Evolutionary conservation across 202 grass and related monocot species (phyloP).

Genomic region (Setaria viridis): DNA sequence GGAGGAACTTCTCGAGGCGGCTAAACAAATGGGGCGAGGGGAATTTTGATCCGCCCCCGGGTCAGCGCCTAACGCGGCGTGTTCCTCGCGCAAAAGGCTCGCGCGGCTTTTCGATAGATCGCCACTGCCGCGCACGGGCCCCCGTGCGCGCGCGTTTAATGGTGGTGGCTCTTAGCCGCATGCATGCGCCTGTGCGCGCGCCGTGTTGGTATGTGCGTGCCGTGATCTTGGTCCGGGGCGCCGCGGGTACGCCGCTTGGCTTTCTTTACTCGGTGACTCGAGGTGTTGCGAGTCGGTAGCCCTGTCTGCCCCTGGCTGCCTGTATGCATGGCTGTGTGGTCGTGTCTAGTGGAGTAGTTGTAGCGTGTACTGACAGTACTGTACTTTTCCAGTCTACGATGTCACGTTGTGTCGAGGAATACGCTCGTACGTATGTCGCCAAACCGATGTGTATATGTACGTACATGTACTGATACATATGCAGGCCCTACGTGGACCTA

Average conservation of each 20-base stretch:
- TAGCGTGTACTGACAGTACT: neutral
- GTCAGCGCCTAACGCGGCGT: constrained; percentile 56
- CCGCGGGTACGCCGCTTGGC: neutral
- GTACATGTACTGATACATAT: neutral
- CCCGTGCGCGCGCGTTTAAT: constrained; percentile 25
- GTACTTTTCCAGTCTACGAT: neutral
- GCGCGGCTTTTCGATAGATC: constrained; percentile 36
- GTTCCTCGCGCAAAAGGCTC: constrained; percentile 48
- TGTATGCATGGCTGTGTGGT: neutral
- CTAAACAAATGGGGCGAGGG: constrained; percentile 32
- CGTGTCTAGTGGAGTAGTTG: too few species aligned
- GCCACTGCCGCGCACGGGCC: constrained; percentile 6
- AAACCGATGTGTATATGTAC: neutral
- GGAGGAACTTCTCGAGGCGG: constrained; percentile 62
- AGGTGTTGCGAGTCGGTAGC: constrained; percentile 46
- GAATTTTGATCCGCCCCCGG: constrained; percentile 13
- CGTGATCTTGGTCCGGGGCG: constrained; percentile 23
- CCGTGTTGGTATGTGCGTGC: constrained; percentile 29
- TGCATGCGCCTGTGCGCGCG: neutral
- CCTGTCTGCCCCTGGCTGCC: constrained; percentile 24
- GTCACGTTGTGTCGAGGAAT: neutral
- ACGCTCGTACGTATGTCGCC: neutral
- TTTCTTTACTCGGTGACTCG: constrained; percentile 31
- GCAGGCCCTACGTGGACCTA: neutral
- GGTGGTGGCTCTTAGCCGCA: neutral